These are phyloP conservation scores for Suillus bovinus DNA, from an alignment of 768 basidiomycete genomes.

Conservation along the genomic window DNA sequence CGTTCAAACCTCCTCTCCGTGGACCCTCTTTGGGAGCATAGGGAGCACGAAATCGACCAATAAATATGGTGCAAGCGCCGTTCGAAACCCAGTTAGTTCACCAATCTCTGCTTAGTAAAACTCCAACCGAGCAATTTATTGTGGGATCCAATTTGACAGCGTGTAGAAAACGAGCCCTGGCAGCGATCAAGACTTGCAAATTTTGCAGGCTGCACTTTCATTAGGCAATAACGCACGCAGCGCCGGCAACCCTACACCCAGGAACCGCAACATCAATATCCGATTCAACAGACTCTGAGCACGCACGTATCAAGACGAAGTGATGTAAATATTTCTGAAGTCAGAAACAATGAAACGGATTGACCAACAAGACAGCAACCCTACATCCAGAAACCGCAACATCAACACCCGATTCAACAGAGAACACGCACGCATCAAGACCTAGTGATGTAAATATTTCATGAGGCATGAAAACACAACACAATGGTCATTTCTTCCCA, in stretches of 20 bases:
- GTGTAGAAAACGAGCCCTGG: background rate
- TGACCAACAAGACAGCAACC: too few species aligned
- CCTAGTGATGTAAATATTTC: background rate
- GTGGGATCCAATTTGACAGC: background rate
- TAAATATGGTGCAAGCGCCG: too few species aligned
- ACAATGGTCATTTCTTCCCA: background rate
- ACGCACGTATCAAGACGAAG: background rate
- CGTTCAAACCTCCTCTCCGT: background rate
- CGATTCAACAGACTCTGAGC: background rate
- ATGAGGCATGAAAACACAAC: background rate
- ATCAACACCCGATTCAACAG: background rate
- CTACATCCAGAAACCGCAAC: background rate
- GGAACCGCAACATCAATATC: background rate
- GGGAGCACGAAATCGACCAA: background rate
- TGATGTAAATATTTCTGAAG: background rate
- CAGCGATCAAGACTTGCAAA: background rate
- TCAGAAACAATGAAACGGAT: too few species aligned
- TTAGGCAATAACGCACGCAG: background rate
- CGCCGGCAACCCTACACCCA: background rate
- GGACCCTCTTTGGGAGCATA: background rate
- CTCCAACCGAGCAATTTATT: background rate
- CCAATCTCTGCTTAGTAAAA: background rate
- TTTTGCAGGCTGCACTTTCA: background rate
- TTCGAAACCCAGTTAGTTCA: too few species aligned
- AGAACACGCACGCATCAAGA: conserved; percentile 1